Percentiles rank a stretch among this genome's conserved stretches.
Conservation (phyloP, 139 green algal genomes). For the Zygnema circumcarinatum region DNA sequence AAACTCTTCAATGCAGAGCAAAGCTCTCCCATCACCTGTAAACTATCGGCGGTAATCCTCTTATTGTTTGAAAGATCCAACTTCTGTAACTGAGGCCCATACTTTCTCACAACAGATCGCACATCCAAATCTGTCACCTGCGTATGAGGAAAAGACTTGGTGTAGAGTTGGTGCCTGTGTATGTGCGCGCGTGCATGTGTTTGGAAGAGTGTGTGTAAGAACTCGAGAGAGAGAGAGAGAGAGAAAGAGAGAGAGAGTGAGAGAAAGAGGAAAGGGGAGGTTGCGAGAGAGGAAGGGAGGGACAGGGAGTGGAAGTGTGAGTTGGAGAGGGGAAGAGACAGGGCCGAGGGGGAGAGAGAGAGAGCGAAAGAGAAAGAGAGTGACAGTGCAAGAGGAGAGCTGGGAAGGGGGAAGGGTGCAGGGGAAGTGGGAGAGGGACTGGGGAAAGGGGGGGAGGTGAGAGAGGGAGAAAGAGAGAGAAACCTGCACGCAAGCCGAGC, state of each 20-base stretch:
- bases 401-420: background rate
- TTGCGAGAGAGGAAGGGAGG: slow-evolving; percentile 1
- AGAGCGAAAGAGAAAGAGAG: background rate
- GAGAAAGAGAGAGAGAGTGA: too few species aligned
- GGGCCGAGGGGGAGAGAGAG: background rate
- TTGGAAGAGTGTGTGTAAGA: background rate
- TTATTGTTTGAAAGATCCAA: too few species aligned
- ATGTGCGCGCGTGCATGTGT: background rate
- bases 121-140: background rate
- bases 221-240: too few species aligned
- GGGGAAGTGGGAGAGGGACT: background rate
- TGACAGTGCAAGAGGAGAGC: background rate
- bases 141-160: slow-evolving; percentile 6
- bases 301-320: background rate
- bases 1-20: too few species aligned
- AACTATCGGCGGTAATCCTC: too few species aligned
- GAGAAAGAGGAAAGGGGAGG: background rate
- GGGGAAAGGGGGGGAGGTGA: background rate
- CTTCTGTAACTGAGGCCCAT: too few species aligned
- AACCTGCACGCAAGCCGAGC: slow-evolving; percentile 1
- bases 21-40: too few species aligned
- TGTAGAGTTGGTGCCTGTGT: slow-evolving; percentile 5
- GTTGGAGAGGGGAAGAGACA: background rate
- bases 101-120: background rate
- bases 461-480: background rate